Conservation (phyloP, 805 yeast genomes). For the Cyberlindnera subsufficiens region DNA sequence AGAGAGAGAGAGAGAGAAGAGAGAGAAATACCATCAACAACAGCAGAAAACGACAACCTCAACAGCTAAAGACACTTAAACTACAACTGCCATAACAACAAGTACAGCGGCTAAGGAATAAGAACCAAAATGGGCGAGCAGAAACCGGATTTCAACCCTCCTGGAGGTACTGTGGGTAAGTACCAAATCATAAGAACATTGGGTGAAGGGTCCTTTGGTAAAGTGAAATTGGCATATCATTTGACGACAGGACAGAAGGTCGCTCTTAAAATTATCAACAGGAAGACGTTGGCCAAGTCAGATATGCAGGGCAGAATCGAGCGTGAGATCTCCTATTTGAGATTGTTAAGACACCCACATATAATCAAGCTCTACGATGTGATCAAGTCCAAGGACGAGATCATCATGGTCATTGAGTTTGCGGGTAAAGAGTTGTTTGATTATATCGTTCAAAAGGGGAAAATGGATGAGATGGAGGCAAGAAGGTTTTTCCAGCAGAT, state of each 20-base stretch:
- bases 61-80: no score
- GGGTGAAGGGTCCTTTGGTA: constrained; percentile 97
- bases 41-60: no score
- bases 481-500: constrained; percentile 93
- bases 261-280: constrained; percentile 87
- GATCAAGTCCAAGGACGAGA: constrained; percentile 90
- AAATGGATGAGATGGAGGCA: constrained; percentile 88
- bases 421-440: constrained; percentile 97
- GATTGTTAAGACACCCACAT: constrained; percentile 90
- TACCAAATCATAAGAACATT: constrained; percentile 88
- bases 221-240: constrained; percentile 88
- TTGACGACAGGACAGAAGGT: constrained; percentile 87
- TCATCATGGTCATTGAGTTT: constrained; percentile 94
- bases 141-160: constrained; percentile 21
- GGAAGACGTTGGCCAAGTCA: constrained; percentile 85
- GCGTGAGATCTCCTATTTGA: constrained; percentile 84
- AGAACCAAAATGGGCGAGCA: constrained; percentile 17
- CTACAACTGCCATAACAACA: no score
- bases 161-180: constrained; percentile 66
- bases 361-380: constrained; percentile 94
- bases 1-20: no score
- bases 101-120: no score
- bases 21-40: no score
- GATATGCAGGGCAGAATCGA: constrained; percentile 98
- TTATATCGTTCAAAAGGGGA: constrained; percentile 89